Conservation (phyloP, 768 basidiomycete species). For the Auricularia sp. region DNA sequence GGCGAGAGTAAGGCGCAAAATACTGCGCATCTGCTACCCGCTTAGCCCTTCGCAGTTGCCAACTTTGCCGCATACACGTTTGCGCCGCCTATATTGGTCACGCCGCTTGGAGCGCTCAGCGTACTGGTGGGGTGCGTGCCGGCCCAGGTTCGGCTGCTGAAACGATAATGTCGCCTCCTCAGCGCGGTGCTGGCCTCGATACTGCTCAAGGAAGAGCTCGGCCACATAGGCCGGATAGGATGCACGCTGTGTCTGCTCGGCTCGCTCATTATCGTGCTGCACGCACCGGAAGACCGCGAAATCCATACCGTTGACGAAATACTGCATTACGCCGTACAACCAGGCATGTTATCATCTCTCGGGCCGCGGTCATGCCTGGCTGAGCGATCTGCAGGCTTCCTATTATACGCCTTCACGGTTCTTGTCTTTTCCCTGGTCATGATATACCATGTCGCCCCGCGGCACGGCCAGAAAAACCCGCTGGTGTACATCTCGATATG, state of each 20-base stretch:
- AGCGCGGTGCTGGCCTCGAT: constrained; percentile 93
- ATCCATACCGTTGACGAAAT: constrained; percentile 91
- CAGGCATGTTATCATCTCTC: constrained; percentile 33
- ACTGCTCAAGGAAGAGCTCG: constrained; percentile 85
- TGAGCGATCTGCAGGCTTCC: constrained; percentile 49
- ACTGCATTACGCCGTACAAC: constrained; percentile 82
- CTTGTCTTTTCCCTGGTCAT: constrained; percentile 72
- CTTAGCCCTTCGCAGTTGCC: constrained; percentile 21
- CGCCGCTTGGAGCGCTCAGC: constrained; percentile 91
- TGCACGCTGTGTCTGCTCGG: constrained; percentile 79
- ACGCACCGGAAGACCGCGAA: constrained; percentile 93
- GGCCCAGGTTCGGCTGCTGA: constrained; percentile 1
- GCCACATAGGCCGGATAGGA: constrained; percentile 81
- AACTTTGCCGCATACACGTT: constrained; percentile 95
- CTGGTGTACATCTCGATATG: constrained; percentile 93
- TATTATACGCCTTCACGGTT: constrained; percentile 82
- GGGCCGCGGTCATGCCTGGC: background rate
- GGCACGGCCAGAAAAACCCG: constrained; percentile 79
- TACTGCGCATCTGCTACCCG: background rate
- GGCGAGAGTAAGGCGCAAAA: constrained; percentile 63
- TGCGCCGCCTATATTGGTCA: constrained; percentile 96
- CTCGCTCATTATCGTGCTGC: constrained; percentile 87
- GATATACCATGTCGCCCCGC: constrained; percentile 79
- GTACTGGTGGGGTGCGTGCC: constrained; percentile 83
- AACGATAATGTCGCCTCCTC: constrained; percentile 9